These are phyloP conservation scores for Globisporangium echinulatum DNA, from an alignment of 352 stramenopile species.

Conservation along the genomic window DNA sequence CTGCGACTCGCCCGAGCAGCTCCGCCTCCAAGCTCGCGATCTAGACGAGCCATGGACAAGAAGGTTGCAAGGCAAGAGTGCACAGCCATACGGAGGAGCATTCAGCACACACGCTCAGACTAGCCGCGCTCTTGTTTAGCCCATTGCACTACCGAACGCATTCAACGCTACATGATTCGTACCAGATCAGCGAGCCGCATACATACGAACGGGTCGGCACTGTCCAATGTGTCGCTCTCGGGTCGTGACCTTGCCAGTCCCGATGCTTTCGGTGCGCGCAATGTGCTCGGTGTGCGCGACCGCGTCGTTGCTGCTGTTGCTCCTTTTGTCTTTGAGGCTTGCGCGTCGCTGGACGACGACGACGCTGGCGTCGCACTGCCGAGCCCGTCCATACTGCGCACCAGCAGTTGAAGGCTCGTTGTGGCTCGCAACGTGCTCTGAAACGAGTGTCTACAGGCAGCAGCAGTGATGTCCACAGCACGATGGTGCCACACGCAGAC, in stretches of 20 bases:
- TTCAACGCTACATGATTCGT: background rate
- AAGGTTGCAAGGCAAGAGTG: background rate
- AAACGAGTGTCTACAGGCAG: conserved; percentile 24
- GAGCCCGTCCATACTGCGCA: background rate
- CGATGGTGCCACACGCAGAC: background rate
- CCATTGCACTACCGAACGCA: no score
- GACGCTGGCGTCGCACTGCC: background rate
- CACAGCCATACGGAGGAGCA: background rate
- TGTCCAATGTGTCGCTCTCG: background rate
- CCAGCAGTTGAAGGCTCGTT: conserved; percentile 1
- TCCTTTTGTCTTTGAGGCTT: background rate
- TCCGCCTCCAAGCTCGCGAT: conserved; percentile 26
- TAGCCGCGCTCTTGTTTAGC: no score
- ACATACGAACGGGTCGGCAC: conserved; percentile 28
- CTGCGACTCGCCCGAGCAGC: conserved; percentile 22
- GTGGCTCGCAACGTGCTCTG: conserved; percentile 19
- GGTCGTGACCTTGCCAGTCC: background rate
- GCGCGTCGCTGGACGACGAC: no score
- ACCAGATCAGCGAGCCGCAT: conserved; percentile 29
- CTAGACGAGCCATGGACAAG: conserved; percentile 5
- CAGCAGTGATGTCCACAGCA: no score
- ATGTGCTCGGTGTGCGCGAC: background rate
- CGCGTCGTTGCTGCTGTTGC: background rate
- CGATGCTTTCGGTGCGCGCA: conserved; percentile 1
- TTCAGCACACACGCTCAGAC: no score